Percentiles rank a stretch among this genome's conserved stretches.
Conservation (phyloP, 176 grass and related monocot genomes). For the Olyra latifolia region DNA sequence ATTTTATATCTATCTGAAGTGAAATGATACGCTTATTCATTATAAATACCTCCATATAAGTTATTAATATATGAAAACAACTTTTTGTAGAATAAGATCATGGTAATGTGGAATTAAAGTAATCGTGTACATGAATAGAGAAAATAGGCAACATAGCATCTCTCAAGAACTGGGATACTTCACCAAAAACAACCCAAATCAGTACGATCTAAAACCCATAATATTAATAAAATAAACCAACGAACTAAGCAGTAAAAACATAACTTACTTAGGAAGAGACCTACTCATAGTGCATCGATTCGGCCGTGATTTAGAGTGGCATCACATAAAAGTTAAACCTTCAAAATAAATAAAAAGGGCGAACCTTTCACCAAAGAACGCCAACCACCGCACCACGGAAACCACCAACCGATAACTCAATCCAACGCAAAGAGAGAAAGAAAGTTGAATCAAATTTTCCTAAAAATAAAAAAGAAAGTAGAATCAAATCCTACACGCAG, state of each 20-base stretch:
- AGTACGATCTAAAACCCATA: neutral
- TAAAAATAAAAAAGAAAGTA: neutral
- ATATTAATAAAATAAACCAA: neutral
- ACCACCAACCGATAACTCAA: slow-evolving; percentile 34
- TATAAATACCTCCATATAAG: neutral
- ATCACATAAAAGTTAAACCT: neutral
- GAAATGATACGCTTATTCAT: neutral
- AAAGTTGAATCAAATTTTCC: neutral
- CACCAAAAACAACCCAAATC: neutral
- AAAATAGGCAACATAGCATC: neutral
- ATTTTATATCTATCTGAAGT: neutral
- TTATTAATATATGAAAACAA: neutral
- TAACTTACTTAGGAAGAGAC: neutral
- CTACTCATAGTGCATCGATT: neutral
- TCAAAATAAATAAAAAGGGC: neutral
- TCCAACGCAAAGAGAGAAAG: slow-evolving; percentile 1
- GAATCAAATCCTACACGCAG: slow-evolving; percentile 19
- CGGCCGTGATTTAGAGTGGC: neutral
- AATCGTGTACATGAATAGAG: slow-evolving; percentile 6
- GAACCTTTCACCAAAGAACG: slow-evolving; percentile 15
- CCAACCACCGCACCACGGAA: slow-evolving; percentile 39
- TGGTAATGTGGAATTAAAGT: neutral
- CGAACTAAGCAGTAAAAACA: slow-evolving; percentile 1
- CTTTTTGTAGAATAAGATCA: neutral
- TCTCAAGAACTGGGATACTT: neutral